Base-by-base conservation (phyloP, 805 yeast species). In the Starmerella floris region DNA sequence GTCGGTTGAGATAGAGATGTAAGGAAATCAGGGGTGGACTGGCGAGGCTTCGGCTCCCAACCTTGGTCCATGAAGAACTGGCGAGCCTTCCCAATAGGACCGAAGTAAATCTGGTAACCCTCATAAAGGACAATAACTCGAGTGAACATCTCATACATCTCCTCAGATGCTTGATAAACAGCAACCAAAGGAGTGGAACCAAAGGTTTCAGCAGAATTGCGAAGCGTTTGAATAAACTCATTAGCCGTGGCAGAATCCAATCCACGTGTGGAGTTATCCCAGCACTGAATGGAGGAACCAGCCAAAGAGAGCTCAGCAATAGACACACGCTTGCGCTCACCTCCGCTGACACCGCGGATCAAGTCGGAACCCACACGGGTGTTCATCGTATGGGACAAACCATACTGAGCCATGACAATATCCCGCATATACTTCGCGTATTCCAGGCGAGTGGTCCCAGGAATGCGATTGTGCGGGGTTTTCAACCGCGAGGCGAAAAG, bases 201-300 rank as follows among this genome's bases (percentile, higher is more conserved):
- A 44, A 70, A 59, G 39, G 77, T 61, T 28, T 66, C 61, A 3
- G 84, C 77, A n/a, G 73, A 63, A 2, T 75, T 69, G 53, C 80
- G 75, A 47, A 82, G 66, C 19, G 83, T 78, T 48, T 74, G 67
- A 32, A 79, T 68, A 54, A 75, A 82, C 56, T 80, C 87, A 49
- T 79, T 66, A 3, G 94, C 93, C 33, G 91, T 81, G 10, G 91
- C 80, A 3, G 91, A 71, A 62, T 82, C 94, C 46, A 83, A 67
- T 53, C 94, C 94, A 65, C 91, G 73, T 5, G 94, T 83, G 5
- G 88, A 79, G 56, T 83, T 83, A 65, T 82, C 87, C 75, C 82
- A 78, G 60, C 81, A 74, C 49, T 72, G 77, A 39, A 79, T 65
- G 38, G 72, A 64, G 25, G 83, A 79, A 23, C 77, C 74, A 39